phyloP scores from a whole-genome alignment of 1,139 yeast species.

The Hansenula anomala region DNA sequence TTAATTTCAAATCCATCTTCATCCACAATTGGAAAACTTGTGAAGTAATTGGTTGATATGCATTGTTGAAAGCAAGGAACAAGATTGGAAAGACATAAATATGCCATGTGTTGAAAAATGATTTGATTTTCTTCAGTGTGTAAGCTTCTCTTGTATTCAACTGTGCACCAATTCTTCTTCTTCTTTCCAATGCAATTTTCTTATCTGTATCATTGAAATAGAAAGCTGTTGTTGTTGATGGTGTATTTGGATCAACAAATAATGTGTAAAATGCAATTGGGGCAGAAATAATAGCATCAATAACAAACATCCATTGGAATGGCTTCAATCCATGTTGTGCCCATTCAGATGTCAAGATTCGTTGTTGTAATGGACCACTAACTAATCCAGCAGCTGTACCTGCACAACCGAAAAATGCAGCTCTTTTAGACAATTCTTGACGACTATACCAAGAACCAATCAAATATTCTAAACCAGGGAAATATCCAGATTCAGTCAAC shows the following conservation, averaged over 20 bases:
- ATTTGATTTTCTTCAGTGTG: constrained; percentile 35
- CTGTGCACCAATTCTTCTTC: constrained; percentile 43
- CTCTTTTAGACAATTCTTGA: constrained; percentile 42
- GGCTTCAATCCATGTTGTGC: constrained; percentile 33
- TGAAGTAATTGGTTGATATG: constrained; percentile 34
- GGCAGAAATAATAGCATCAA: constrained; percentile 47
- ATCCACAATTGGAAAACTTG: constrained; percentile 54
- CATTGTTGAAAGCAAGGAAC: constrained; percentile 47
- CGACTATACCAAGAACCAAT: constrained; percentile 45
- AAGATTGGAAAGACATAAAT: constrained; percentile 41
- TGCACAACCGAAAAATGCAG: constrained; percentile 43
- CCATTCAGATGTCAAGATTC: constrained; percentile 30
- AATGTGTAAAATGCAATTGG: constrained; percentile 43
- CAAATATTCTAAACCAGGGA: constrained; percentile 43
- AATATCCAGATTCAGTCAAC: constrained; percentile 52
- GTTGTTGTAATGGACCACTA: constrained; percentile 42
- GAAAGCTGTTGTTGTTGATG: constrained; percentile 36
- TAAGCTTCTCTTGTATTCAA: constrained; percentile 39
- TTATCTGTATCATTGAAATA: constrained; percentile 31
- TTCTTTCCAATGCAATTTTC: constrained; percentile 30
- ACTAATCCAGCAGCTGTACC: constrained; percentile 40
- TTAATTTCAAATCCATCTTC: constrained; percentile 36
- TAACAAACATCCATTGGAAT: constrained; percentile 52
- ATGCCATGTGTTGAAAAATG: constrained; percentile 46
- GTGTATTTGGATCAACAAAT: constrained; percentile 39